These are phyloP conservation scores for Cicer pinnatifidum DNA, from an alignment of 306 rosid species.

Conservation along the genomic window DNA sequence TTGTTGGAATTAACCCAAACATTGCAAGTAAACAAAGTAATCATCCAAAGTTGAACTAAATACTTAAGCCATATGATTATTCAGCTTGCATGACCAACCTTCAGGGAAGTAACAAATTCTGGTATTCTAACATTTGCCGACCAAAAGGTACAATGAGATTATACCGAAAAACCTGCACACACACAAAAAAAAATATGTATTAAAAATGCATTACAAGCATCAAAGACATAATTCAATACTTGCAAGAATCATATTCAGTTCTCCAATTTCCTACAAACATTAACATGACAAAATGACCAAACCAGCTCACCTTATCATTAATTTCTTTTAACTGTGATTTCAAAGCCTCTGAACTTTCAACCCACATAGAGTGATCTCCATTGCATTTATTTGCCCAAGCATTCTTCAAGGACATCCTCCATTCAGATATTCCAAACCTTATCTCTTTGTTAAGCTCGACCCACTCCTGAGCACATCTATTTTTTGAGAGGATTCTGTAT, in stretches of 20 bases:
- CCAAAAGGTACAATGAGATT: constrained; percentile 90
- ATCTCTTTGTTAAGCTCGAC: constrained; percentile 94
- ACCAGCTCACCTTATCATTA: constrained; percentile 66
- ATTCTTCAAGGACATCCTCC: constrained; percentile 65
- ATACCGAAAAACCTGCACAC: constrained; percentile 74
- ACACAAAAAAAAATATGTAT: background rate
- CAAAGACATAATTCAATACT: constrained; percentile 5
- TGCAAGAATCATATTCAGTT: constrained; percentile 29
- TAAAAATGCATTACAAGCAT: constrained; percentile 14
- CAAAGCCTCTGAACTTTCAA: constrained; percentile 58
- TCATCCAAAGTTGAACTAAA: constrained; percentile 16
- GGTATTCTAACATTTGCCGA: constrained; percentile 65
- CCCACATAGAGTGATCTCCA: constrained; percentile 63
- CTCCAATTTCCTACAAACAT: constrained; percentile 13
- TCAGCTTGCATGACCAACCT: background rate
- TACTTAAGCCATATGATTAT: constrained; percentile 2
- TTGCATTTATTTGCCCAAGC: constrained; percentile 62
- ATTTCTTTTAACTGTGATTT: constrained; percentile 63
- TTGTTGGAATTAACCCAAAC: no score
- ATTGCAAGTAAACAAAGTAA: constrained; percentile 8
- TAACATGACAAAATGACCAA: background rate
- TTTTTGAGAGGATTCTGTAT: constrained; percentile 73
- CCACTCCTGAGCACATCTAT: constrained; percentile 90
- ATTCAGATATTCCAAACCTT: constrained; percentile 58
- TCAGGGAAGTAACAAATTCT: constrained; percentile 2